Conservation (phyloP, 2,329 filamentous ascomycete genomes). For the Verticillium tricorpus region DNA sequence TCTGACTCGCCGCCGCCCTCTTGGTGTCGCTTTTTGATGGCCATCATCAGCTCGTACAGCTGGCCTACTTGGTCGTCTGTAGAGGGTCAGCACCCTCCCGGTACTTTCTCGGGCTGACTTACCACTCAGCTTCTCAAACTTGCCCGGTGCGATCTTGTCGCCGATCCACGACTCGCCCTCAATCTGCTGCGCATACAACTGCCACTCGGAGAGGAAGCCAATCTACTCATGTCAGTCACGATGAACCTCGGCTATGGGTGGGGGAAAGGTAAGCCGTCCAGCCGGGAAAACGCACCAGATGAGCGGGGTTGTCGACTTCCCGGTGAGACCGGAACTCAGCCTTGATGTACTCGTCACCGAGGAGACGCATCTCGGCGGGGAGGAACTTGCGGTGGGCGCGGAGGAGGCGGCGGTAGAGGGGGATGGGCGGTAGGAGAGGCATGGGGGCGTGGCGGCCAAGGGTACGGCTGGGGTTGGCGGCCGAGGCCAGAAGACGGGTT, state of each 20-base stretch:
- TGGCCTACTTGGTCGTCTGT: slow-evolving; percentile 89
- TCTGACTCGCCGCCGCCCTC: slow-evolving; percentile 17
- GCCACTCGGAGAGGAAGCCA: slow-evolving; percentile 95
- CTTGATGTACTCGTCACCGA: slow-evolving; percentile 93
- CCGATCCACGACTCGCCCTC: slow-evolving; percentile 84
- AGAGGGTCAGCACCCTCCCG: neutral
- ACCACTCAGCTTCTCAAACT: slow-evolving; percentile 95
- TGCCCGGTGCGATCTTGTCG: slow-evolving; percentile 75
- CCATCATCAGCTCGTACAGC: slow-evolving; percentile 88
- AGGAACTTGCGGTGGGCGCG: slow-evolving; percentile 81
- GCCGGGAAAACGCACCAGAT: slow-evolving; percentile 61
- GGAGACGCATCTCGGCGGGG: slow-evolving; percentile 65
- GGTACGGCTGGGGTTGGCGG: slow-evolving; percentile 20
- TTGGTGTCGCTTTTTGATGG: slow-evolving; percentile 51
- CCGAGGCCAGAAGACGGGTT: slow-evolving; percentile 29
- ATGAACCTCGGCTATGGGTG: neutral
- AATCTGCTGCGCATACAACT: slow-evolving; percentile 86
- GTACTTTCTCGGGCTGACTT: slow-evolving; percentile 24
- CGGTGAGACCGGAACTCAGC: slow-evolving; percentile 84
- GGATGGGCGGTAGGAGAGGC: slow-evolving; percentile 81
- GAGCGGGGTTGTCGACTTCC: slow-evolving; percentile 81
- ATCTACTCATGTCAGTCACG: slow-evolving; percentile 50
- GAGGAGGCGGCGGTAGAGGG: slow-evolving; percentile 81
- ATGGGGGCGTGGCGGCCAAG: slow-evolving; percentile 38
- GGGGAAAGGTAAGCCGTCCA: neutral